phyloP scores from a whole-genome alignment of 2,329 filamentous ascomycete species.

The Xylariales sp. region DNA sequence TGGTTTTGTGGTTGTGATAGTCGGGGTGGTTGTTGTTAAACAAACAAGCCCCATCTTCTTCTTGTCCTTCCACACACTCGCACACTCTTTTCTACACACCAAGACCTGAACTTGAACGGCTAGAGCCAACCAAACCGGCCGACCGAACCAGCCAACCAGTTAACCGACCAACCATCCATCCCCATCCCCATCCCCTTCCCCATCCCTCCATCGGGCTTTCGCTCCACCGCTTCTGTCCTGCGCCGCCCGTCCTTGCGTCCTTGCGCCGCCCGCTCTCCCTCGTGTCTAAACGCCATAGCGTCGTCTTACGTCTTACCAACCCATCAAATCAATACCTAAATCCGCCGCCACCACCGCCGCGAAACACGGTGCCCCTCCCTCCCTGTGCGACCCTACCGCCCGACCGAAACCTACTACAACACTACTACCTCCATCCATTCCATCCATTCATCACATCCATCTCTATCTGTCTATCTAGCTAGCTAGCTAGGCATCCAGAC shows the following conservation, averaged over 20 bases:
- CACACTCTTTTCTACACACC: no score
- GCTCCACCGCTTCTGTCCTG: constrained; percentile 16
- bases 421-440: no score
- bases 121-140: no score
- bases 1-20: no score
- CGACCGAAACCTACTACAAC: background rate
- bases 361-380: constrained; percentile 33
- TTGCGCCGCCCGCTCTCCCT: background rate
- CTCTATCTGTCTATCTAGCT: background rate
- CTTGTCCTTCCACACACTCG: constrained; percentile 1
- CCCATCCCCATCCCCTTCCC: background rate
- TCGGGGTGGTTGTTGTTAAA: no score
- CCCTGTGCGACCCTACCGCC: constrained; percentile 14
- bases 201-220: constrained; percentile 2
- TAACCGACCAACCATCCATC: no score
- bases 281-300: constrained; percentile 10
- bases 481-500: no score
- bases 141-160: no score
- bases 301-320: constrained; percentile 22
- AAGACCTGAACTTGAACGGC: no score
- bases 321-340: constrained; percentile 19
- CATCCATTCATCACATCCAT: background rate
- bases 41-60: background rate
- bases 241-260: background rate
- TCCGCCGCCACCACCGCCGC: constrained; percentile 10